Base-by-base conservation (phyloP, 73 alveolate species). In the Paramecium sexaurelia region DNA sequence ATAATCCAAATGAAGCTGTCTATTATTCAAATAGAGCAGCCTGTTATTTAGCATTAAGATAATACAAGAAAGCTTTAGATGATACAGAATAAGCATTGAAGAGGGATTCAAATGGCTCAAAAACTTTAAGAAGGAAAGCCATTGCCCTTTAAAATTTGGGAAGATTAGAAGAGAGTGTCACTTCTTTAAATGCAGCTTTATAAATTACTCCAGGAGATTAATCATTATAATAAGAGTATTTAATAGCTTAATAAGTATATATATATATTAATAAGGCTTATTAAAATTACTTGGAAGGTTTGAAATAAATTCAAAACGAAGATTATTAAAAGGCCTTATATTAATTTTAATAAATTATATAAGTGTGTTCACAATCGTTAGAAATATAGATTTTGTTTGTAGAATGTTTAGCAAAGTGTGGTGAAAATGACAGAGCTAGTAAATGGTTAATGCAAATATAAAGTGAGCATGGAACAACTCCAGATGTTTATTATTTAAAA, bases 21-120 rank as follows among this genome's bases (percentile, higher is more conserved):
- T 94, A 85, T 39, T 95, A 87, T 91, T 95, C 98, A 36, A 98
- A 98, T 93, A 92, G 99, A 55, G 98, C 99, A 0, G 98, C 98
- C 55, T 85, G 98, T 26, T 97, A 93, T 87, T 92, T 96, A 69
- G 92, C 93, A 41, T 92, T 95, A 78, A 96, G 95, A 69, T 92
- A 95, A 92, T 96, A 94, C 87, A 91, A 96, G 75, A 93, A 94
- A 55, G 98, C 98, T 55, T 85, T 96, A 61, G 92, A 91, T 75
- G 99, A 98, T 85, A 95, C 98, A 39, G 91, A 93, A 37, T 85
- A 95, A 85, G 99, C 99, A 20, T 67, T 98, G 17, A 85, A 75
- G 22, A 61, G 93, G 69, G 97, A 98, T 78, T 95, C 98, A 37
- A 89, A 87, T 24, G 93, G 90, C 90, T 86, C 92, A 43, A 98